These are phyloP conservation scores for Cyanidium caldarium DNA, from an alignment of 23 red algal genomes.

Conservation along the genomic window DNA sequence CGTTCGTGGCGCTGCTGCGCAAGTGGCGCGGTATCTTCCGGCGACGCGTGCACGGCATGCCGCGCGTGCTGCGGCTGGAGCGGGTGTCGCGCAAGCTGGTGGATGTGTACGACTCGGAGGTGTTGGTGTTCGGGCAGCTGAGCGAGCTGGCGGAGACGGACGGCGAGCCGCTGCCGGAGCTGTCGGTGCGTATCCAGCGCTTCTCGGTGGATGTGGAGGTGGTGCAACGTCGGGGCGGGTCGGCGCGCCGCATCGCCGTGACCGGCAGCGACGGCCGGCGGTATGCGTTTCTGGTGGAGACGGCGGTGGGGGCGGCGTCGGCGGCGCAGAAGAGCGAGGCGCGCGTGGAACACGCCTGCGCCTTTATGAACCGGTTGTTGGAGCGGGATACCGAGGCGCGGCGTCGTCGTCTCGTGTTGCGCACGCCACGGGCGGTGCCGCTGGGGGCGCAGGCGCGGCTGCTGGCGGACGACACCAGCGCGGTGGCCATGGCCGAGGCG, in stretches of 20 bases:
- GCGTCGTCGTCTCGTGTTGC: conserved; percentile 16
- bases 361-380: conserved; percentile 45
- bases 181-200: conserved; percentile 46
- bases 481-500: conserved; percentile 27
- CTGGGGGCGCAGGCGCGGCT: conserved; percentile 51
- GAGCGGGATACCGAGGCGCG: conserved; percentile 31
- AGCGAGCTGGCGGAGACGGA: conserved; percentile 8
- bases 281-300: conserved; percentile 73
- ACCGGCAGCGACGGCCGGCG: conserved; percentile 48
- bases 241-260: conserved; percentile 37
- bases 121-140: conserved; percentile 81
- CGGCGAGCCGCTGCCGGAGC: conserved; percentile 36
- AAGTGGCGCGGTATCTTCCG: conserved; percentile 82
- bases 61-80: conserved; percentile 44
- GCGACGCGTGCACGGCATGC: conserved; percentile 52
- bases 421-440: conserved; percentile 24
- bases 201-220: conserved; percentile 48
- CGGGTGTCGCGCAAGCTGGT: conserved; percentile 44
- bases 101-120: conserved; percentile 35
- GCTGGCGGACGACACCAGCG: conserved; percentile 21
- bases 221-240: conserved; percentile 17
- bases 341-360: conserved; percentile 43
- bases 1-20: conserved; percentile 58
- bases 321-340: conserved; percentile 43
- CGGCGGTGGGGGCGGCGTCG: conserved; percentile 24